Conservation (phyloP, 805 yeast genomes). For the Metschnikowia noctiluminum region DNA sequence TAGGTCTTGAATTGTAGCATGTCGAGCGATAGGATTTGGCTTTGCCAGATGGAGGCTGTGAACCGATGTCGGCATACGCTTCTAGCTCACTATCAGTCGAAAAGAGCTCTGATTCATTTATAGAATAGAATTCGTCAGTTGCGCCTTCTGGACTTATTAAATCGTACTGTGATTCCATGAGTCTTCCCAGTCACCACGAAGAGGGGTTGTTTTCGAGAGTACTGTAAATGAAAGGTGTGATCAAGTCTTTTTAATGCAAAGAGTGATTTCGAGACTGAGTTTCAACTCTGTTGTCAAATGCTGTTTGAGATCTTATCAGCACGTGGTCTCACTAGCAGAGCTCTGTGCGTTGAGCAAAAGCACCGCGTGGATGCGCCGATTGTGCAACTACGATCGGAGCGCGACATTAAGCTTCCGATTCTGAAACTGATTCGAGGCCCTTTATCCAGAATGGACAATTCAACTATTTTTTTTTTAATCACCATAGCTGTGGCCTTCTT, state of each 20-base stretch:
- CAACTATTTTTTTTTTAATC: constrained; percentile 49
- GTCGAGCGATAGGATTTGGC: not conserved
- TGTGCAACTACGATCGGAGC: no score
- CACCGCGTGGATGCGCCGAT: no score
- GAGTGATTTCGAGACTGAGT: no score
- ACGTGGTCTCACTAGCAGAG: no score
- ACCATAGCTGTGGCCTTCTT: constrained; percentile 52
- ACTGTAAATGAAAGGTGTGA: no score
- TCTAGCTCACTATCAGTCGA: constrained; percentile 12
- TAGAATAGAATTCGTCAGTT: not conserved
- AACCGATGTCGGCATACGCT: not conserved
- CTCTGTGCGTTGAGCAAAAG: no score
- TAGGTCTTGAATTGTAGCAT: not conserved
- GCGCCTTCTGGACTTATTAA: not conserved
- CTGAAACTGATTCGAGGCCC: not conserved
- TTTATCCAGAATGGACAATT: constrained; percentile 43
- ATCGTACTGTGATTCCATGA: not conserved
- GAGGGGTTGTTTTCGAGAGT: no score
- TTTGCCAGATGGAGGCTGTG: not conserved
- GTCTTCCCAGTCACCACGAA: no score
- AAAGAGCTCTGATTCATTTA: constrained; percentile 8
- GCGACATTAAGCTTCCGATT: no score
- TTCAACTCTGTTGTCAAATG: no score
- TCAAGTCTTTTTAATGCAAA: no score
- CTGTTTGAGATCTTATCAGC: no score